Evolutionary conservation across 1,139 yeast species (phyloP), one percentile per base, ranked within the genome.

Genomic region (Kodamaea sp.): DNA sequence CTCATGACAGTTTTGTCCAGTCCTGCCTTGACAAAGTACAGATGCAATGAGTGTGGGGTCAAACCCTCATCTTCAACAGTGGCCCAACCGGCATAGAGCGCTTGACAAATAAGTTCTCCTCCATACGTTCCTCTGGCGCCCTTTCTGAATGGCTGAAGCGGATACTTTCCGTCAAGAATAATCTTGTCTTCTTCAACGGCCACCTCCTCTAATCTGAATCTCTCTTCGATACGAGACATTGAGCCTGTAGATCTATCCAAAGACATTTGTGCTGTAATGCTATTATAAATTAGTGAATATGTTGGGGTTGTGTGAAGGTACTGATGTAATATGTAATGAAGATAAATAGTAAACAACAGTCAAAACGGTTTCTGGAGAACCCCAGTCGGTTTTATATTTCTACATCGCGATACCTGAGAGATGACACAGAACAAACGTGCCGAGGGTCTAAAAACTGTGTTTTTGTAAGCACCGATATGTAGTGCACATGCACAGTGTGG

Each of bases 1-100:
- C 63, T 50, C 40, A 67, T 58, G 12, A 55, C 57, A 15, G 61
- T 46, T 14, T 55, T 57, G 12, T 42, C 37, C 28, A 51, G 50
- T 0, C 73, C 73, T 5, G 73, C 70, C 37, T 64, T 63, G 32
- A 69, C 53, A 39, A 68, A 69, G 47, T 66, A 67, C 22, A 61
- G 49, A 44, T 69, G 74, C 28, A 66, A 53, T 9, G 73, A 65
- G 44, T 69, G 68, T 4, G 73, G 70, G 29, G 56, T 55, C 29
- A 66, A 59, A 16, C 51, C 63, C 20, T 37, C 44, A 25, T 48
- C 50, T 4, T 40, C 42, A 7, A 69, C 49, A 8, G 70, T 51
- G 29, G 54, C 63, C 66, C 68, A 66, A 2, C 68, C 70, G 0
- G 72, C 75, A 27, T 57, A 41, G 9, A 61, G 35, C 1, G 61